phyloP scores from a whole-genome alignment of 2,329 filamentous ascomycete species.

The Colletotrichum truncatum region DNA sequence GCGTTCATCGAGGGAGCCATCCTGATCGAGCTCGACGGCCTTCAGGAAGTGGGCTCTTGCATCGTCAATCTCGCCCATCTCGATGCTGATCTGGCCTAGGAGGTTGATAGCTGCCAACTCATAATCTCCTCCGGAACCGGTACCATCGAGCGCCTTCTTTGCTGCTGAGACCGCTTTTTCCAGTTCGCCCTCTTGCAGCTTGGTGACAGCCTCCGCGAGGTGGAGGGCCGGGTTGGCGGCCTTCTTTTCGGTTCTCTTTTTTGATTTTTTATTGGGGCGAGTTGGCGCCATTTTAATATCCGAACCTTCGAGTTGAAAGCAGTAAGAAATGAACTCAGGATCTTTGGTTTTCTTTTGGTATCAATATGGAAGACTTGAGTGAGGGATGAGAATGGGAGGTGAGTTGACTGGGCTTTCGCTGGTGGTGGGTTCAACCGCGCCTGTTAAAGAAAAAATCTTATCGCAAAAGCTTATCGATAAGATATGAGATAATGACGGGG shows the following conservation, averaged over 20 bases:
- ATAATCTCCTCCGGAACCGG: conserved; percentile 55
- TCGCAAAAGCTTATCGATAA: conserved; percentile 30
- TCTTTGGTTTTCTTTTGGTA: neutral
- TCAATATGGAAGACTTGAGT: neutral
- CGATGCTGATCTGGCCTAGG: conserved; percentile 83
- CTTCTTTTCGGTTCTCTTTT: conserved; percentile 40
- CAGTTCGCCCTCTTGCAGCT: conserved; percentile 52
- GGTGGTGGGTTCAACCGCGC: conserved; percentile 3
- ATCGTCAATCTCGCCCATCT: conserved; percentile 81
- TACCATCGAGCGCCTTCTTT: conserved; percentile 51
- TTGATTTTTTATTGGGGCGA: conserved; percentile 48
- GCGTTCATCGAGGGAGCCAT: conserved; percentile 75
- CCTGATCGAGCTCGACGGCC: conserved; percentile 79
- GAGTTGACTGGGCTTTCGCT: neutral
- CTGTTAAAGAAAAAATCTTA: conserved; percentile 29
- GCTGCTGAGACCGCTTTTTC: conserved; percentile 52
- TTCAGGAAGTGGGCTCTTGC: conserved; percentile 77
- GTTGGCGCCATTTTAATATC: conserved; percentile 54
- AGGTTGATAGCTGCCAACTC: conserved; percentile 76
- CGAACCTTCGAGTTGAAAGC: too few relatives aligned
- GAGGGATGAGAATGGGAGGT: conserved; percentile 6
- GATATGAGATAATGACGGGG: conserved; percentile 1
- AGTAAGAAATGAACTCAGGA: neutral
- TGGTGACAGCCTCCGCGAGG: conserved; percentile 50
- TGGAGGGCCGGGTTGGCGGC: conserved; percentile 37